Percentiles rank a stretch among this genome's conserved stretches.
These are phyloP conservation scores for Russula compacta DNA, from an alignment of 768 basidiomycete genomes.

Conservation along the genomic window DNA sequence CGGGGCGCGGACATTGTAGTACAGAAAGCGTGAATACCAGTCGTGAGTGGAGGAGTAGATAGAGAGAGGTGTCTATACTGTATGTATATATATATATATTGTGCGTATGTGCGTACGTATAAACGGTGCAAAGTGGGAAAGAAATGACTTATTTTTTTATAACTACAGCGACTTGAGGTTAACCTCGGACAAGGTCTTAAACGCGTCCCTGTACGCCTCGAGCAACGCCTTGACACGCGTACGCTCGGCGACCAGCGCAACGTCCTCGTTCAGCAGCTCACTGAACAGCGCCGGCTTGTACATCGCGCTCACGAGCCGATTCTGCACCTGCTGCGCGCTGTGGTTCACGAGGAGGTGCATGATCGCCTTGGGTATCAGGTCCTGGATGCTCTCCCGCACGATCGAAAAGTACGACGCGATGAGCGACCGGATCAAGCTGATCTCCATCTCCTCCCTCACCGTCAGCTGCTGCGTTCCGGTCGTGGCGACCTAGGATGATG, in stretches of 20 bases:
- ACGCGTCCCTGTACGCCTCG: constrained; percentile 93
- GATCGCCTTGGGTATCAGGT: constrained; percentile 94
- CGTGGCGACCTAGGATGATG: constrained; percentile 33
- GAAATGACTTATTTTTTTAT: neutral
- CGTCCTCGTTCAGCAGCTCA: constrained; percentile 91
- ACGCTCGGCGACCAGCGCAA: constrained; percentile 88
- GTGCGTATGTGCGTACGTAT: no score
- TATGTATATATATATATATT: neutral
- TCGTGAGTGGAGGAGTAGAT: no score
- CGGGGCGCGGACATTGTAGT: no score
- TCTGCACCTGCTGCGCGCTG: constrained; percentile 95
- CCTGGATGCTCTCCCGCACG: constrained; percentile 93
- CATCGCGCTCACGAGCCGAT: constrained; percentile 84
- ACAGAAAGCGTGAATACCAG: no score
- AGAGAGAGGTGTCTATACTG: no score
- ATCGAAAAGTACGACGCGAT: constrained; percentile 96
- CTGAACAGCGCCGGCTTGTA: constrained; percentile 93
- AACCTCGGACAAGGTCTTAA: constrained; percentile 79
- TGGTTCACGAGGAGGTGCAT: constrained; percentile 98
- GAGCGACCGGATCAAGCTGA: constrained; percentile 84
- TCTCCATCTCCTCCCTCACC: constrained; percentile 93
- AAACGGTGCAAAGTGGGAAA: neutral
- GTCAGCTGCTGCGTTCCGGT: constrained; percentile 57
- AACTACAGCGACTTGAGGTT: constrained; percentile 52
- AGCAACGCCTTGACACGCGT: constrained; percentile 87